Conservation (phyloP, 768 basidiomycete species). For the Trametes gibbosa region DNA sequence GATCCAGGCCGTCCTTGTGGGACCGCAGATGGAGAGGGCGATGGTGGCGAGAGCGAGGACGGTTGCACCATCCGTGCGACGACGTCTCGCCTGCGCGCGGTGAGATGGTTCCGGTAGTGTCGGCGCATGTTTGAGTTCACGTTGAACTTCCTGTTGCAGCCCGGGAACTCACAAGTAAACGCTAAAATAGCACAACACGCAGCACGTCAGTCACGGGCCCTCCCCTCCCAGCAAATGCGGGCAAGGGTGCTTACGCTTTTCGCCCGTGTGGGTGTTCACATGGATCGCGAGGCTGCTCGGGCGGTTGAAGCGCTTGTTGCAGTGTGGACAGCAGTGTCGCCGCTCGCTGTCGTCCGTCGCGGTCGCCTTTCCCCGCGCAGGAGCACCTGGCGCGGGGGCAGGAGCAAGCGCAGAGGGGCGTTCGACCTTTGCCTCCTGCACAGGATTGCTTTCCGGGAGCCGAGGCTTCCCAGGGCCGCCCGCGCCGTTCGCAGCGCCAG, state of each 20-base stretch:
- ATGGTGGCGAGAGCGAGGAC: not conserved
- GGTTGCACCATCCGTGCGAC: conserved; percentile 17
- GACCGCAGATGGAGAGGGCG: not conserved
- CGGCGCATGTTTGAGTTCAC: conserved; percentile 85
- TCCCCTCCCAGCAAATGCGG: too few relatives aligned
- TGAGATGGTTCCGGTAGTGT: conserved; percentile 66
- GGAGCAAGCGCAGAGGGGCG: not conserved
- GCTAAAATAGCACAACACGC: conserved; percentile 39
- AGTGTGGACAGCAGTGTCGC: conserved; percentile 35
- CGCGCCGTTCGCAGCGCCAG: not conserved
- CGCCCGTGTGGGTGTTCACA: conserved; percentile 67
- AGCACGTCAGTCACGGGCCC: not conserved
- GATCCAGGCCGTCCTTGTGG: not conserved
- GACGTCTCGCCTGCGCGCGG: conserved; percentile 15
- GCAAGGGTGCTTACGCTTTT: conserved; percentile 17
- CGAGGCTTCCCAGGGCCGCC: conserved; percentile 5
- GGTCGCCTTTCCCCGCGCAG: not conserved
- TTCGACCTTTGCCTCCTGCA: not conserved
- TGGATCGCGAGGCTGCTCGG: conserved; percentile 67
- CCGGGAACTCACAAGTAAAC: conserved; percentile 59
- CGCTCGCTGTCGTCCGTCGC: conserved; percentile 14
- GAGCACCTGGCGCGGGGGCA: not conserved
- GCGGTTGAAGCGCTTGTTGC: conserved; percentile 64
- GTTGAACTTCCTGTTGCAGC: conserved; percentile 74
- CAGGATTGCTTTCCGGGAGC: not conserved